Percentiles rank a stretch among this genome's conserved stretches.
Evolutionary conservation across 768 basidiomycete genomes (phyloP).

Genomic region (Leccinellum luteum): DNA sequence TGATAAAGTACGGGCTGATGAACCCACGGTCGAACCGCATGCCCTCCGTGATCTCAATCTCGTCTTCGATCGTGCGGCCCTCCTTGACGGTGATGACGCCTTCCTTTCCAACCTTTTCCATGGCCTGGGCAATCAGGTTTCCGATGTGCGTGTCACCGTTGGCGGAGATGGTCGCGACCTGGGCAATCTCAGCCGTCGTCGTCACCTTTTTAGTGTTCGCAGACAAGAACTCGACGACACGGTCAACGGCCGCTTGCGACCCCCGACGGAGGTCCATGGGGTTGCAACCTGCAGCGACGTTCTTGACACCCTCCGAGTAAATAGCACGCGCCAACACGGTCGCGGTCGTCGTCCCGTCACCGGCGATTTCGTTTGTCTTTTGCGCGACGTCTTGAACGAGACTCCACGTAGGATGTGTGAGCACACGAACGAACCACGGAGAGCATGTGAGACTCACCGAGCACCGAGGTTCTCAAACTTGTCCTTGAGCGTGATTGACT

Average conservation of each 20-base stretch:
- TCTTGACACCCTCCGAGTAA: conserved; percentile 98
- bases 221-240: conserved; percentile 88
- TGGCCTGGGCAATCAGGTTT: conserved; percentile 93
- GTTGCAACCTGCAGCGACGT: conserved; percentile 98
- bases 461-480: conserved; percentile 99
- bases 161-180: conserved; percentile 95
- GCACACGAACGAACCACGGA: conserved; percentile 6
- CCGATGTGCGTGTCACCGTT: conserved; percentile 85
- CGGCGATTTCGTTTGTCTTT: conserved; percentile 96
- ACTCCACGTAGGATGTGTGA: conserved; percentile 35
- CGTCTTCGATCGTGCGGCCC: conserved; percentile 95
- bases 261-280: conserved; percentile 99
- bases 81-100: conserved; percentile 99
- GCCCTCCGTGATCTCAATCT: conserved; percentile 99
- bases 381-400: conserved; percentile 94
- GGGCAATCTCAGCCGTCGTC: conserved; percentile 95
- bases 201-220: conserved; percentile 91
- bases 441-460: conserved; percentile 54
- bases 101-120: conserved; percentile 99
- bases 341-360: conserved; percentile 97
- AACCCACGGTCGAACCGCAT: conserved; percentile 99
- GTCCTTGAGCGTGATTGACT: conserved; percentile 91
- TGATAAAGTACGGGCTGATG: conserved; percentile 98
- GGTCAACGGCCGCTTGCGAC: conserved; percentile 93
- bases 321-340: conserved; percentile 97